Conservation (phyloP, 176 grass and related monocot species). For the Poa annua region DNA sequence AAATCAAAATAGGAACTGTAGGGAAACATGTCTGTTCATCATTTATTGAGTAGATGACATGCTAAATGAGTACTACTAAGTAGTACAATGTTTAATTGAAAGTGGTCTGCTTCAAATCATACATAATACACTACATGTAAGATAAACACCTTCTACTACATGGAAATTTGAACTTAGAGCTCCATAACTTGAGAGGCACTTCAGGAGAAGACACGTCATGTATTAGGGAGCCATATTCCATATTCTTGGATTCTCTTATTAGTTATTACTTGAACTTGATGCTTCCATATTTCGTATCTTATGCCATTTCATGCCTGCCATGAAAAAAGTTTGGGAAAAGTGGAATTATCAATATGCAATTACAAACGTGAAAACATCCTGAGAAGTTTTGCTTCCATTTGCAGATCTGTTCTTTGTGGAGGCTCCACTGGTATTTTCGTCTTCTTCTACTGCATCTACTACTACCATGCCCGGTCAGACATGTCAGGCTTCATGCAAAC, state of each 20-base stretch:
- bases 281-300: background rate
- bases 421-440: conserved; percentile 92
- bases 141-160: background rate
- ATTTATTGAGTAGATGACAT: conserved; percentile 20
- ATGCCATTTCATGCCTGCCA: background rate
- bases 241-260: background rate
- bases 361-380: background rate
- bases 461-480: conserved; percentile 86
- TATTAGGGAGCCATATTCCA: background rate
- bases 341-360: background rate
- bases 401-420: conserved; percentile 86
- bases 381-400: background rate
- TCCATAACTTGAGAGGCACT: too few relatives aligned
- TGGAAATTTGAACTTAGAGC: background rate
- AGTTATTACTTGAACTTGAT: conserved; percentile 1
- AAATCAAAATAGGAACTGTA: conserved; percentile 6
- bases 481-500: conserved; percentile 99
- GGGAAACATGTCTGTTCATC: background rate
- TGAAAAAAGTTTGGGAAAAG: background rate
- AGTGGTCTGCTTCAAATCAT: background rate
- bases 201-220: background rate
- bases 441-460: conserved; percentile 96
- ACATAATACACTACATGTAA: background rate
- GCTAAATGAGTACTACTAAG: conserved; percentile 2
- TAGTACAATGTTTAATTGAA: background rate